Conservation (phyloP, 106 monocot species). For the Allium cepa region DNA sequence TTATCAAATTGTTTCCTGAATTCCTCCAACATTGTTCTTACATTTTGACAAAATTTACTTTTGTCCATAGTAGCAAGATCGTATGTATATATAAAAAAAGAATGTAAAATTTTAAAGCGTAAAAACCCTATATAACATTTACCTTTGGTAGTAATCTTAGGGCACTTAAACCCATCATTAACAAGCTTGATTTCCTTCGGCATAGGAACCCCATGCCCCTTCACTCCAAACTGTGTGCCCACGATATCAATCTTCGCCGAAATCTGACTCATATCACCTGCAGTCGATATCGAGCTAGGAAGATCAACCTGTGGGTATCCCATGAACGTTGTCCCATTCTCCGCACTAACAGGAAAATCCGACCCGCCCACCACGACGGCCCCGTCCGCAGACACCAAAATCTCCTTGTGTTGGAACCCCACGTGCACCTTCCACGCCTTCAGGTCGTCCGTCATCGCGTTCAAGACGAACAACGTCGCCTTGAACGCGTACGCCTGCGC, state of each 20-base stretch:
- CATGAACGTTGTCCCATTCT: constrained; percentile 53
- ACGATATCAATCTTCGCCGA: constrained; percentile 42
- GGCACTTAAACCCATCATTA: constrained; percentile 78
- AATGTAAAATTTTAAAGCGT: too few species aligned
- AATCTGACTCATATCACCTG: constrained; percentile 77
- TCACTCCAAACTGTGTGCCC: constrained; percentile 89
- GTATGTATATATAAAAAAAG: too few species aligned
- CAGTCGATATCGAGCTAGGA: constrained; percentile 74
- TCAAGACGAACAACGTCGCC: constrained; percentile 55
- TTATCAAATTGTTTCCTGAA: too few species aligned
- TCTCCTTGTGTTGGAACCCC: constrained; percentile 85
- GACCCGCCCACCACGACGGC: constrained; percentile 65
- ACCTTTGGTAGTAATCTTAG: constrained; percentile 11
- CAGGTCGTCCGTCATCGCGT: constrained; percentile 62
- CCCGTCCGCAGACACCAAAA: constrained; percentile 65
- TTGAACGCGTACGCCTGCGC: constrained; percentile 91
- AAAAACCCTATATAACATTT: neutral
- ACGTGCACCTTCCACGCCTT: constrained; percentile 79
- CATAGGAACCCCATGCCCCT: constrained; percentile 62
- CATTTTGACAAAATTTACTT: too few species aligned
- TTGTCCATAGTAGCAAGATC: too few species aligned
- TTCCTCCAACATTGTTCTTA: too few species aligned
- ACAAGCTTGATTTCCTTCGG: constrained; percentile 59
- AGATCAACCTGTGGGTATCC: constrained; percentile 76
- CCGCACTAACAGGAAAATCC: constrained; percentile 55